phyloP scores from a whole-genome alignment of 2,329 filamentous ascomycete species.

The Cladosporium austrohemisphaericum region DNA sequence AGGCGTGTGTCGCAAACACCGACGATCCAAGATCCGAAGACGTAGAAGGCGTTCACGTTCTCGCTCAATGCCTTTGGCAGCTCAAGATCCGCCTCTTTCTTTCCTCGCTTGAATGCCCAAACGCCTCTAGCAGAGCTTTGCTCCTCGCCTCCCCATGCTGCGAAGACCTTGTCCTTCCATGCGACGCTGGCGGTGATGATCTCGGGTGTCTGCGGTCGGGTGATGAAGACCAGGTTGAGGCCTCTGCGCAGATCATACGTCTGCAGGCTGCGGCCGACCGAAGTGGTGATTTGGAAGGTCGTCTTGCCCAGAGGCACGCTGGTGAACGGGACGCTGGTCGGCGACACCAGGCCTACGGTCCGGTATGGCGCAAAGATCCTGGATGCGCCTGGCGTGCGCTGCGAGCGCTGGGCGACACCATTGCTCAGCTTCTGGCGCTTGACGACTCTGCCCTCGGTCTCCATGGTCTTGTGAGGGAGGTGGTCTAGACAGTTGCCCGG shows the following conservation, averaged over 20 bases:
- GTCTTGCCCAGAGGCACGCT: slow-evolving; percentile 85
- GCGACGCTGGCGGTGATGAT: slow-evolving; percentile 81
- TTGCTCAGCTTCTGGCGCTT: slow-evolving; percentile 69
- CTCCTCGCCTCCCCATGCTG: slow-evolving; percentile 74
- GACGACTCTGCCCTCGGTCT: slow-evolving; percentile 23
- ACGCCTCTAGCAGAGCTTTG: slow-evolving; percentile 60
- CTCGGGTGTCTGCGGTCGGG: slow-evolving; percentile 79
- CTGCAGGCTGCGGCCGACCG: slow-evolving; percentile 82
- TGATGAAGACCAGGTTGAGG: slow-evolving; percentile 89
- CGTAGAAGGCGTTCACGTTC: slow-evolving; percentile 70
- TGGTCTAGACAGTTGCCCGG: too few relatives aligned
- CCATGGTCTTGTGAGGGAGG: too few relatives aligned
- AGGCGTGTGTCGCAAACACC: slow-evolving; percentile 71
- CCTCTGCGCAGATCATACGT: slow-evolving; percentile 92
- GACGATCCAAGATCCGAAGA: slow-evolving; percentile 90
- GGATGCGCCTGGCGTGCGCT: slow-evolving; percentile 43
- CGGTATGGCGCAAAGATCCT: slow-evolving; percentile 91
- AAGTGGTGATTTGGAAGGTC: slow-evolving; percentile 96
- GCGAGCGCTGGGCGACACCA: slow-evolving; percentile 21
- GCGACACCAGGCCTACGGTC: slow-evolving; percentile 91
- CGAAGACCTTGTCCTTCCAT: slow-evolving; percentile 82
- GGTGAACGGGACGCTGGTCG: slow-evolving; percentile 85
- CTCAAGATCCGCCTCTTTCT: slow-evolving; percentile 72
- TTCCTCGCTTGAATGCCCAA: slow-evolving; percentile 90
- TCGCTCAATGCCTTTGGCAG: slow-evolving; percentile 63